phyloP scores from a whole-genome alignment of 2,329 filamentous ascomycete genomes.

The Penicillium carneum region DNA sequence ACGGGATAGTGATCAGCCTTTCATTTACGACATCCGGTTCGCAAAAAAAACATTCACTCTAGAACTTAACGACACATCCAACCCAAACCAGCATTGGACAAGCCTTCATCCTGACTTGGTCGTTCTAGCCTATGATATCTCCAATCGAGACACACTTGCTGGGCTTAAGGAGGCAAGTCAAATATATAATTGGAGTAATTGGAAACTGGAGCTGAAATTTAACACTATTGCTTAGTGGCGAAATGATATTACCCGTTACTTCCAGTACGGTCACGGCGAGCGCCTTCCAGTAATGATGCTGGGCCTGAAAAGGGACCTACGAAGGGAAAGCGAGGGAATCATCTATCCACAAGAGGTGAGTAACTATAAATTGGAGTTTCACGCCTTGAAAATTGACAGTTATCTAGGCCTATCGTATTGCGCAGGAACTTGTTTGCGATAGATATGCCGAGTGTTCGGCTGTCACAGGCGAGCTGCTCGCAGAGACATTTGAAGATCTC shows the following conservation, averaged over 20 bases:
- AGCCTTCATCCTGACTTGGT: slow-evolving; percentile 62
- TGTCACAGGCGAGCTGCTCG: slow-evolving; percentile 65
- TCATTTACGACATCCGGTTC: slow-evolving; percentile 65
- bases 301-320: slow-evolving; percentile 65
- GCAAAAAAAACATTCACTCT: slow-evolving; percentile 63
- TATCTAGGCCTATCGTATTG: slow-evolving; percentile 61
- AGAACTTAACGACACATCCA: slow-evolving; percentile 64
- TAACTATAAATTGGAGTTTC: slow-evolving; percentile 41
- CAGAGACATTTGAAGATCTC: slow-evolving; percentile 67
- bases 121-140: slow-evolving; percentile 66
- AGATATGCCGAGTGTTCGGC: slow-evolving; percentile 70
- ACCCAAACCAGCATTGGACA: slow-evolving; percentile 63
- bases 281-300: slow-evolving; percentile 65
- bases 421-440: slow-evolving; percentile 67
- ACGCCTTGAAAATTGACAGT: slow-evolving; percentile 18
- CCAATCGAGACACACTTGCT: slow-evolving; percentile 58
- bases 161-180: slow-evolving; percentile 53
- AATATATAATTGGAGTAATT: neutral
- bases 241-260: slow-evolving; percentile 56
- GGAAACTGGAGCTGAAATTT: neutral
- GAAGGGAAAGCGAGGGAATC: slow-evolving; percentile 55
- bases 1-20: slow-evolving; percentile 65
- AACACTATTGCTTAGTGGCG: slow-evolving; percentile 47
- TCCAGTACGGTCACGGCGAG: slow-evolving; percentile 56
- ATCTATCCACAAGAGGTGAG: slow-evolving; percentile 54